Evolutionary conservation across 2,329 filamentous ascomycete species (phyloP).

Genomic region (Fonsecaea erecta): DNA sequence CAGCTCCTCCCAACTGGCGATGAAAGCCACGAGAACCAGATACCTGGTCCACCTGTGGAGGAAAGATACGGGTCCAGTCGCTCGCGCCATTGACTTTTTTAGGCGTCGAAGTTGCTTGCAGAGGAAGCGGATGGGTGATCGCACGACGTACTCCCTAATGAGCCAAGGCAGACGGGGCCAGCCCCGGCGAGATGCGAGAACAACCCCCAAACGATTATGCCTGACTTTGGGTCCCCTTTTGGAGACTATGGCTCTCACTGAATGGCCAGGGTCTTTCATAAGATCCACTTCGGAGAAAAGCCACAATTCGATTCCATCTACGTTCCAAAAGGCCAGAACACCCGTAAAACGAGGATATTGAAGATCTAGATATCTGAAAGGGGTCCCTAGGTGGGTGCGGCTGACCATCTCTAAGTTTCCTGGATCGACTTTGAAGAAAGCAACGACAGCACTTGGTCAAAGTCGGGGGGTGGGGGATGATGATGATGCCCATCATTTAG

Average conservation of each 20-base stretch:
- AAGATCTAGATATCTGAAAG: constrained; percentile 5
- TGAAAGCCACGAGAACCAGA: constrained; percentile 23
- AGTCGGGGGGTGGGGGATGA: not conserved
- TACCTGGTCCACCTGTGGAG: constrained; percentile 17
- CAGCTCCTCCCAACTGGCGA: constrained; percentile 14
- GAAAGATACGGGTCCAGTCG: constrained; percentile 16
- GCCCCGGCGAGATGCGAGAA: not conserved
- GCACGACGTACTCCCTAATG: constrained; percentile 7
- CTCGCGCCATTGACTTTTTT: constrained; percentile 20
- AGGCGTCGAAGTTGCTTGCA: constrained; percentile 7
- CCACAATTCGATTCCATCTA: constrained; percentile 4
- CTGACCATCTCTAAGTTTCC: constrained; percentile 10
- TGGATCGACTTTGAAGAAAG: constrained; percentile 9
- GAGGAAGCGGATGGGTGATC: constrained; percentile 15
- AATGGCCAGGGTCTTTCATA: not conserved
- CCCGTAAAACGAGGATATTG: constrained; percentile 6
- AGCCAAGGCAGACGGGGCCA: constrained; percentile 12
- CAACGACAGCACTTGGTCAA: constrained; percentile 1
- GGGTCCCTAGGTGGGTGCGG: constrained; percentile 2
- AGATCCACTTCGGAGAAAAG: constrained; percentile 2
- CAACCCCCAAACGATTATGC: not conserved
- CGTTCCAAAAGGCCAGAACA: constrained; percentile 20
- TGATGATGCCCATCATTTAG: constrained; percentile 13
- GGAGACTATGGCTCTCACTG: not conserved
- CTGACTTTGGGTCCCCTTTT: not conserved